These are phyloP conservation scores for Obba rivulosa DNA, from an alignment of 768 basidiomycete genomes.

Conservation along the genomic window DNA sequence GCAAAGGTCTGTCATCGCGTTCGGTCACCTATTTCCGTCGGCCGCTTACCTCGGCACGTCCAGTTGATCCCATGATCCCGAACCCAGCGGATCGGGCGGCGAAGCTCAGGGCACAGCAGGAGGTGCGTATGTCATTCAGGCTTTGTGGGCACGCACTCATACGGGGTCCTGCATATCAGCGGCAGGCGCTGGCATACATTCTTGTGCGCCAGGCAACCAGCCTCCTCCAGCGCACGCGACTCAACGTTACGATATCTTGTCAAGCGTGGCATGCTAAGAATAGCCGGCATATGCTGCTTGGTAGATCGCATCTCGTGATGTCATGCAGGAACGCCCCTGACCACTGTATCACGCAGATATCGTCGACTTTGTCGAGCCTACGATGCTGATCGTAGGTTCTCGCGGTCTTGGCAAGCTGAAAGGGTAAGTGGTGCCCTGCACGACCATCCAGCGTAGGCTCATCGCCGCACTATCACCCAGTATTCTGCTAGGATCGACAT, in stretches of 20 bases:
- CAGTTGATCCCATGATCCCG: constrained; percentile 66
- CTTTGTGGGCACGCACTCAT: constrained; percentile 3
- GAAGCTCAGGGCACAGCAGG: constrained; percentile 87
- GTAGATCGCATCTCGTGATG: constrained; percentile 29
- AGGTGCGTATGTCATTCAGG: constrained; percentile 44
- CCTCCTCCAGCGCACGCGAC: constrained; percentile 82
- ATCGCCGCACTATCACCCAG: constrained; percentile 31
- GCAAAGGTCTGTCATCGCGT: constrained; percentile 53
- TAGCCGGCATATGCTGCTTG: constrained; percentile 80
- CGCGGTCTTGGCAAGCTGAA: constrained; percentile 84
- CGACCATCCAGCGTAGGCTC: background rate
- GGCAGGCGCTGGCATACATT: constrained; percentile 84
- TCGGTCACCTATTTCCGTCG: background rate
- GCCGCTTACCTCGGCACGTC: background rate
- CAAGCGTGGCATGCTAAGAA: constrained; percentile 99
- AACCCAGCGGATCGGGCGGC: constrained; percentile 68
- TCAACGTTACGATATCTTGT: constrained; percentile 84
- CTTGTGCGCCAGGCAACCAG: constrained; percentile 86
- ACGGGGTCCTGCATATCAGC: constrained; percentile 36
- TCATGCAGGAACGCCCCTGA: background rate
- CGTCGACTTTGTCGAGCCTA: constrained; percentile 81
- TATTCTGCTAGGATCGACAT: constrained; percentile 90
- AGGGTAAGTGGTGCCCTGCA: constrained; percentile 46
- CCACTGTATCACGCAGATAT: constrained; percentile 44
- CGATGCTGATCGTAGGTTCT: constrained; percentile 94